These are phyloP conservation scores for Aureobasidium sp. DNA, from an alignment of 2,329 filamentous ascomycete genomes.

Conservation along the genomic window DNA sequence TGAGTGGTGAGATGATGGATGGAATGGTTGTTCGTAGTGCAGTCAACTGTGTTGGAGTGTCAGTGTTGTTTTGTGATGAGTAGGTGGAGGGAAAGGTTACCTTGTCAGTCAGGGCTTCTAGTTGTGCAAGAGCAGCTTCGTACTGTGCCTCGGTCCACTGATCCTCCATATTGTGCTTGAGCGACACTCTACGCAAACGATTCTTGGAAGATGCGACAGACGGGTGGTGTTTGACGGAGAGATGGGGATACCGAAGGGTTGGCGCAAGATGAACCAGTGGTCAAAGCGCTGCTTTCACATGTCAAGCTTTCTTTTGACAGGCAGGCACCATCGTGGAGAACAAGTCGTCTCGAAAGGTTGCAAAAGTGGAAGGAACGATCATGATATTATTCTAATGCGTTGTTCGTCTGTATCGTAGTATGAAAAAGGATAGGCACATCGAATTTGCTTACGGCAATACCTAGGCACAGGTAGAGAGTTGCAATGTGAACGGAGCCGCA, in stretches of 20 bases:
- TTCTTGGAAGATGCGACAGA: neutral
- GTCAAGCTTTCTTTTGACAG: conserved; percentile 9
- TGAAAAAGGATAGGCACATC: neutral
- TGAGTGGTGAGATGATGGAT: conserved; percentile 45
- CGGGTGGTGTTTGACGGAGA: neutral
- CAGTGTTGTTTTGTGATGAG: neutral
- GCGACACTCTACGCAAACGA: too few species aligned
- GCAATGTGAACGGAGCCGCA: neutral
- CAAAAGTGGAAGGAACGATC: too few species aligned
- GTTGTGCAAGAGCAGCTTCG: conserved; percentile 46
- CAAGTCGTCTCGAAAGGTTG: neutral
- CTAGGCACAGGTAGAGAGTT: neutral
- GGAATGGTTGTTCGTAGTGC: conserved; percentile 48
- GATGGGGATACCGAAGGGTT: neutral
- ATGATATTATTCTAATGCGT: neutral
- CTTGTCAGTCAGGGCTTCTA: conserved; percentile 49
- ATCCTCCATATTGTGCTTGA: conserved; percentile 8
- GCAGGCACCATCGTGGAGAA: neutral
- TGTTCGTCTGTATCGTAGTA: neutral
- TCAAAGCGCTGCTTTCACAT: conserved; percentile 15
- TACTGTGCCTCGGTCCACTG: conserved; percentile 45
- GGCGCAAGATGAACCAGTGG: too few species aligned
- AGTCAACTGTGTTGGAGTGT: conserved; percentile 38
- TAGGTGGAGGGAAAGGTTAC: too few species aligned
- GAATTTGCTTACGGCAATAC: neutral